A percentile compares a stretch with the other conserved stretches of the same genome.
phyloP scores from a whole-genome alignment of 2,329 filamentous ascomycete genomes.

The Arthrobotrys musiformis region DNA sequence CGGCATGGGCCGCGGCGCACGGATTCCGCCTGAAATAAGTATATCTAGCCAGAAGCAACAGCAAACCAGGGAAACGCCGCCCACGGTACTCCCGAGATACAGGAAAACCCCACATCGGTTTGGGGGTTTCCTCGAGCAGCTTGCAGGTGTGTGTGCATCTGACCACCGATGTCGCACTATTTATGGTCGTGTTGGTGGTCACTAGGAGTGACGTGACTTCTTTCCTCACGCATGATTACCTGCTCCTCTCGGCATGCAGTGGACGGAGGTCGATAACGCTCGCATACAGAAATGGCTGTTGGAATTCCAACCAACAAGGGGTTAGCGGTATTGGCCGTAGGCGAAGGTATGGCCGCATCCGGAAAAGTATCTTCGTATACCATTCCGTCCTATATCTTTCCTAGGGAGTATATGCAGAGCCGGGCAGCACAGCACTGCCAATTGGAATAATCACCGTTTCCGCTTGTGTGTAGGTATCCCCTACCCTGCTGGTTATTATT shows the following conservation, averaged over 20 bases:
- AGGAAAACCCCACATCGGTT: not conserved
- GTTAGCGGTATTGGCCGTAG: constrained; percentile 30
- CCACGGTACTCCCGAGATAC: not conserved
- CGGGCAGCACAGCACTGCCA: not conserved
- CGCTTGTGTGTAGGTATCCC: not conserved
- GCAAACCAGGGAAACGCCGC: not conserved
- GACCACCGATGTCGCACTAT: constrained; percentile 10
- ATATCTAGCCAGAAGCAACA: not conserved
- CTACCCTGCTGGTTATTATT: not conserved
- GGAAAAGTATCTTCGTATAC: constrained; percentile 31
- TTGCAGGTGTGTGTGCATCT: not conserved
- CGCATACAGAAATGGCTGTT: constrained; percentile 24
- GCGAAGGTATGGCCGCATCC: constrained; percentile 27
- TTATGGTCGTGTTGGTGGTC: constrained; percentile 3
- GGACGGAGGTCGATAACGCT: constrained; percentile 19
- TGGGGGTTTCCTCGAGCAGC: not conserved
- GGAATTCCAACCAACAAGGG: constrained; percentile 14
- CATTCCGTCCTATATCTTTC: constrained; percentile 35
- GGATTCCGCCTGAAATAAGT: constrained; percentile 9
- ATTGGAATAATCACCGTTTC: constrained; percentile 22
- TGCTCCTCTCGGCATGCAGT: constrained; percentile 23
- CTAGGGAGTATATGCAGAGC: constrained; percentile 17
- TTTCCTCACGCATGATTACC: constrained; percentile 20
- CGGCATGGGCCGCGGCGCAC: not conserved
- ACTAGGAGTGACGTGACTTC: not conserved